These are phyloP conservation scores for Peronospora farinosa DNA, from an alignment of 352 stramenopile species.

Conservation along the genomic window DNA sequence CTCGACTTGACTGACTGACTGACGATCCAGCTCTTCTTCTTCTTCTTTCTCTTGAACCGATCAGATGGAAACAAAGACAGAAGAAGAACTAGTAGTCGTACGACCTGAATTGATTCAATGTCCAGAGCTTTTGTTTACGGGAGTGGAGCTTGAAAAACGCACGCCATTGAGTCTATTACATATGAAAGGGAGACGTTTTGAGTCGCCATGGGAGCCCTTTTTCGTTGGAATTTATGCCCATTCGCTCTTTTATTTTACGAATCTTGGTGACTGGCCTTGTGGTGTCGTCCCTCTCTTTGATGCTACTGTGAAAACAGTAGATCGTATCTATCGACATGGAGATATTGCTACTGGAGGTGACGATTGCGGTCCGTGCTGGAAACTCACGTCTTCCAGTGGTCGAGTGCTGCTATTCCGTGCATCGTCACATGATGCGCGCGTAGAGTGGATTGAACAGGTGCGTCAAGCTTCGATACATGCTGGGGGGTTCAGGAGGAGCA, in stretches of 20 bases:
- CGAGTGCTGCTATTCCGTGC: conserved; percentile 62
- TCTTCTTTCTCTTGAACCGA: too few relatives aligned
- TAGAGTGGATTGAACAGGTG: conserved; percentile 50
- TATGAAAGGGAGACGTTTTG: conserved; percentile 66
- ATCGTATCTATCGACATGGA: conserved; percentile 48
- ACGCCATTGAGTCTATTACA: conserved; percentile 39
- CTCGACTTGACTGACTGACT: too few relatives aligned
- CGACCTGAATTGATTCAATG: conserved; percentile 29
- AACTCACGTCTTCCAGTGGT: conserved; percentile 48
- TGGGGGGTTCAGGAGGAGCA: conserved; percentile 5
- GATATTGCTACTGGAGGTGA: conserved; percentile 20
- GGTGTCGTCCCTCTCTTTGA: conserved; percentile 49
- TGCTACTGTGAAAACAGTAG: conserved; percentile 43
- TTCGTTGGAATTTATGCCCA: conserved; percentile 58
- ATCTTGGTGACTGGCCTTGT: conserved; percentile 40
- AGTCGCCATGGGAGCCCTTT: conserved; percentile 51
- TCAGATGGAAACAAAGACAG: too few relatives aligned
- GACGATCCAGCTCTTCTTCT: too few relatives aligned
- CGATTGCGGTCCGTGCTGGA: conserved; percentile 68
- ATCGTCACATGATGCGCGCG: conserved; percentile 37
- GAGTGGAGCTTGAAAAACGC: conserved; percentile 39
- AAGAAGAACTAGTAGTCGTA: too few relatives aligned
- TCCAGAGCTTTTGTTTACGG: conserved; percentile 45
- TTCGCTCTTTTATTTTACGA: conserved; percentile 60
- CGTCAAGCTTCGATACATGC: conserved; percentile 23